Evolutionary conservation across 345 rosid species (phyloP), one percentile per base, ranked within the genome.

Genomic region (Euphorbia lathyris): DNA sequence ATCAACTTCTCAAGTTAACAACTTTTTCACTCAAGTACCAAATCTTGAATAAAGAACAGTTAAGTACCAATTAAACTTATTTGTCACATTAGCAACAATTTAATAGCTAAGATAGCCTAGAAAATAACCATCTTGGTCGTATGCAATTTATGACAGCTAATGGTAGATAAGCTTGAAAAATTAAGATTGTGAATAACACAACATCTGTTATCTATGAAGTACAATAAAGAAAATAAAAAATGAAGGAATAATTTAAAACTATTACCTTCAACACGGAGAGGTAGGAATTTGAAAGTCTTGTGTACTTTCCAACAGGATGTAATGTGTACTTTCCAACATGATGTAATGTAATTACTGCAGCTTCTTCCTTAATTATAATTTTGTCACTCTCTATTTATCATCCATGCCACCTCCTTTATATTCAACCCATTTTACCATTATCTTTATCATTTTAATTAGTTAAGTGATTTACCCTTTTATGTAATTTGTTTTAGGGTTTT

Each of bases 291-390:
- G 96, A 82, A 69, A 87, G 93, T 42, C 86, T 89, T 1, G 96
- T 92, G 76, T 96, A 96, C 77, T 96, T 96, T 58, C 99, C 99
- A 68, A 96, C 98, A n/a, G n/a, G n/a, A n/a, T n/a, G n/a, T n/a
- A n/a, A n/a, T n/a, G n/a, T n/a, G n/a, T n/a, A n/a, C n/a, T n/a
- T n/a, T n/a, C n/a, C n/a, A n/a, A n/a, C n/a, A n/a, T n/a, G n/a
- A n/a, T n/a, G n/a, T n/a, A n/a, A n/a, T n/a, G n/a, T n/a, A n/a
- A n/a, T n/a, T n/a, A n/a, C n/a, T n/a, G n/a, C n/a, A n/a, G n/a
- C n/a, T n/a, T n/a, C n/a, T n/a, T n/a, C n/a, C n/a, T n/a, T n/a
- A n/a, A n/a, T n/a, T n/a, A n/a, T n/a, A n/a, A n/a, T n/a, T n/a
- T n/a, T n/a, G n/a, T n/a, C n/a, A n/a, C n/a, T n/a, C n/a, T n/a